Evolutionary conservation across 345 rosid species (phyloP).

Genomic region (Reutealis trisperma): DNA sequence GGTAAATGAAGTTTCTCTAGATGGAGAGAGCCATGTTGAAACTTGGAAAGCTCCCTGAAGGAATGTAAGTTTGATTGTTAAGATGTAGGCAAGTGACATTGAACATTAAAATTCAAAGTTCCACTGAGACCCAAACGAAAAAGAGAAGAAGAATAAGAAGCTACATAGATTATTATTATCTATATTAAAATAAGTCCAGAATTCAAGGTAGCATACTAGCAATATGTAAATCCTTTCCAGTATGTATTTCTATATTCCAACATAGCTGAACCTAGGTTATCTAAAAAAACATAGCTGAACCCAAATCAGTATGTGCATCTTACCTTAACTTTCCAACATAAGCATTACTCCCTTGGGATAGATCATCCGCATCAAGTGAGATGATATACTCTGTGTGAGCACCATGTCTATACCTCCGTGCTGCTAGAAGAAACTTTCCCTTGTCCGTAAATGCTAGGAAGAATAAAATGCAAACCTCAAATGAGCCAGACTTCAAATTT

Average conservation of each 20-base stretch:
- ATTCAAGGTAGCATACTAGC: background rate
- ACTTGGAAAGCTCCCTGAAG: background rate
- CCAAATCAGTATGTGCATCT: background rate
- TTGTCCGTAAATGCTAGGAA: conserved; percentile 67
- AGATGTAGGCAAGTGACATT: background rate
- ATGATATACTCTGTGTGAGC: conserved; percentile 82
- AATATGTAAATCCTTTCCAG: too few species aligned
- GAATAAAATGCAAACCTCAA: background rate
- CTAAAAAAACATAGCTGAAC: background rate
- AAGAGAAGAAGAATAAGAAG: background rate
- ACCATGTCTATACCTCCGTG: conserved; percentile 75
- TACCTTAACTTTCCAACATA: conserved; percentile 95
- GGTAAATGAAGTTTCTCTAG: background rate
- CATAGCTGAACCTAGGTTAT: background rate
- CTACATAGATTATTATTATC: background rate
- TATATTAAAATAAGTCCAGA: background rate
- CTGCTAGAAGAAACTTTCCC: conserved; percentile 95
- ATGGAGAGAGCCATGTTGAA: background rate
- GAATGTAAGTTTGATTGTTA: background rate
- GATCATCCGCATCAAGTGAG: conserved; percentile 80
- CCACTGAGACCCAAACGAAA: background rate
- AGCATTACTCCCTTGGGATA: conserved; percentile 94
- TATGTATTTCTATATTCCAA: too few species aligned
- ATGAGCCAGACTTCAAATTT: background rate
- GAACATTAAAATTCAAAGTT: background rate